Evolutionary conservation across 106 monocot genomes (phyloP), one percentile per base, ranked within the genome.

Genomic region (Dendrobium officinale): DNA sequence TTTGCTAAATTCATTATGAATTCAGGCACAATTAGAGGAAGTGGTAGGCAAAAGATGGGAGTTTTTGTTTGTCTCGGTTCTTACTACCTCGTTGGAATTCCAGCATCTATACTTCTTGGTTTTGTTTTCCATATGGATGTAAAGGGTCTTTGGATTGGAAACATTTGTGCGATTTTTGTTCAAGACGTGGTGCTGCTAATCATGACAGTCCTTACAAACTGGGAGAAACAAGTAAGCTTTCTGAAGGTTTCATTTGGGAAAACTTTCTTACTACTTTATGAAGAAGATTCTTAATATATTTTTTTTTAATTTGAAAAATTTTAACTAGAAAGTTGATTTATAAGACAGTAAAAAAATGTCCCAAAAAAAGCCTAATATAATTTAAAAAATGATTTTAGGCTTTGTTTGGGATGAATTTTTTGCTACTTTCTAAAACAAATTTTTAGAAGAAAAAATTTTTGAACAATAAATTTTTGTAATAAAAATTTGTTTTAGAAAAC

Each of bases 71-170:
- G 84, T 47, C 85, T 90, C 49, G 85, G 87, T 45, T 83, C 90
- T 72, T 85, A 88, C 75, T 88, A 90, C 78, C 19, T 86, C 55
- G 79, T 86, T 42, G 90, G 90, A 47, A 87, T 90, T 82, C 90
- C 90, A 79, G 68, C 74, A n/a, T 87, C 87, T 67, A 59, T 81
- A 80, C 43, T 90, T 0, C 80, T 88, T 9, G 81, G 85, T 58
- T 90, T 90, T 80, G 81, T 83, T 44, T 27, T 80, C 6, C 83
- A 88, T 73, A 19, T 84, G 22, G 81, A 80, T 49, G 85, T 84
- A 75, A 86, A 85, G 81, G 74, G 43, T 20, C 74, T 74, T 74
- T 74, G 74, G 74, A 74, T 74, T 42, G 74, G 74, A n/a, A 74
- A 74, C 19, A 74, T 74, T 0, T 74, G 74, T 74, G 74, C 74